Percentiles rank a stretch among this genome's conserved stretches.
Evolutionary conservation across 1,139 yeast species (phyloP).

Genomic region (Yamadazyma mexicana): DNA sequence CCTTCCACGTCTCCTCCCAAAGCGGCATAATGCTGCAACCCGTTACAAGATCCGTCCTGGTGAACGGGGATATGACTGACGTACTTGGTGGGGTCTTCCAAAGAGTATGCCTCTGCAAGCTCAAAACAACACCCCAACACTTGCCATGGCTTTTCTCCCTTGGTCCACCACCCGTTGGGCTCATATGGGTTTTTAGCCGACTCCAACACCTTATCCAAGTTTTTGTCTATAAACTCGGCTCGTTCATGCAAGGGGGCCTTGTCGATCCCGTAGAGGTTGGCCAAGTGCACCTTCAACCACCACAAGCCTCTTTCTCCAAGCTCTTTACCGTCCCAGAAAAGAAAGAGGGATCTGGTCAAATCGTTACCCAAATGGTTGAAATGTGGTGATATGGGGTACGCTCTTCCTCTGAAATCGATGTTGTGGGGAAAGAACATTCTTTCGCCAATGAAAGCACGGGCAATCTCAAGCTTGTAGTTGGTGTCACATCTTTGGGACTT

Average conservation of each 20-base stretch:
- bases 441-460: slow-evolving; percentile 88
- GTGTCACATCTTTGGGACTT: slow-evolving; percentile 92
- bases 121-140: slow-evolving; percentile 86
- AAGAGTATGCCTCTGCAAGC: slow-evolving; percentile 65
- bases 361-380: slow-evolving; percentile 87
- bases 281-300: slow-evolving; percentile 90
- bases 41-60: slow-evolving; percentile 98
- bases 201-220: slow-evolving; percentile 59
- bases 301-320: slow-evolving; percentile 73
- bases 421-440: slow-evolving; percentile 92
- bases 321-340: slow-evolving; percentile 85
- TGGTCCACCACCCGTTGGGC: slow-evolving; percentile 71
- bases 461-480: slow-evolving; percentile 91
- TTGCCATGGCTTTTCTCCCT: slow-evolving; percentile 96
- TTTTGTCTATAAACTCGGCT: slow-evolving; percentile 66
- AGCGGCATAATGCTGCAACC: slow-evolving; percentile 97
- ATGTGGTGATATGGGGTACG: slow-evolving; percentile 87
- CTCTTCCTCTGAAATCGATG: slow-evolving; percentile 93
- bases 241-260: slow-evolving; percentile 81
- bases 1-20: slow-evolving; percentile 96
- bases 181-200: slow-evolving; percentile 74
- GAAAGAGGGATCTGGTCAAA: slow-evolving; percentile 78
- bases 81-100: slow-evolving; percentile 72
- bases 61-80: slow-evolving; percentile 87
- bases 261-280: slow-evolving; percentile 86